Evolutionary conservation across 1,139 yeast genomes (phyloP), one percentile per base, ranked within the genome.

Genomic region (Scheffersomyces insectosa): DNA sequence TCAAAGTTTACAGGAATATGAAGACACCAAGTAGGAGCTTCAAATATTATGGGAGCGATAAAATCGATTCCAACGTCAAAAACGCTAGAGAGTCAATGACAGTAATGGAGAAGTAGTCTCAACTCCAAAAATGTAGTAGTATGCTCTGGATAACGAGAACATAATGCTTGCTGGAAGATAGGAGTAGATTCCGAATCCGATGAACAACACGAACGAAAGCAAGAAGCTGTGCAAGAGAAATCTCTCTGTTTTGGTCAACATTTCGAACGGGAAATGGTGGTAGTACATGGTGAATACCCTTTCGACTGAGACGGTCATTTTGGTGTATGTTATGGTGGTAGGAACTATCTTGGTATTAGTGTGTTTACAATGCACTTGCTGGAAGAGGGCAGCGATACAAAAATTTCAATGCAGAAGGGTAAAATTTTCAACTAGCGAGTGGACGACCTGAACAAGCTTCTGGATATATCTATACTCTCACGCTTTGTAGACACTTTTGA

Each of bases 191-290:
- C 76, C 75, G 52, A 68, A 72, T 6, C 66, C 63, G 20, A 70
- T 59, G 42, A 72, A 62, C 31, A 64, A 48, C 11, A 61, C 46
- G 45, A 69, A 68, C 35, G 68, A 57, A 37, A 68, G 54, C 39
- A 68, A 48, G 43, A 65, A 60, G 33, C 57, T 34, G 46, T 62
- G 74, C 40, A 70, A 57, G 14, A 66, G 44, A 33, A 61, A 41
- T n/a, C 66, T 54, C 54, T 71, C 77, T 8, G 62, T 54, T 37
- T 52, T 51, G 16, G 76, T 71, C 58, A 71, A 64, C 75, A 71
- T 71, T 44, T 55, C 57, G 44, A 60, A 65, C 16, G 77, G 77
- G 45, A 71, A 63, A 45, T 66, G 67, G 52, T 65, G 61, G 57
- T 68, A 70, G 52, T 69, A 66, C 47, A 65, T 51, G 40, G 61